Percentiles rank a stretch among this genome's conserved stretches.
phyloP scores from a whole-genome alignment of 805 yeast species.

The Hanseniaspora vineae region DNA sequence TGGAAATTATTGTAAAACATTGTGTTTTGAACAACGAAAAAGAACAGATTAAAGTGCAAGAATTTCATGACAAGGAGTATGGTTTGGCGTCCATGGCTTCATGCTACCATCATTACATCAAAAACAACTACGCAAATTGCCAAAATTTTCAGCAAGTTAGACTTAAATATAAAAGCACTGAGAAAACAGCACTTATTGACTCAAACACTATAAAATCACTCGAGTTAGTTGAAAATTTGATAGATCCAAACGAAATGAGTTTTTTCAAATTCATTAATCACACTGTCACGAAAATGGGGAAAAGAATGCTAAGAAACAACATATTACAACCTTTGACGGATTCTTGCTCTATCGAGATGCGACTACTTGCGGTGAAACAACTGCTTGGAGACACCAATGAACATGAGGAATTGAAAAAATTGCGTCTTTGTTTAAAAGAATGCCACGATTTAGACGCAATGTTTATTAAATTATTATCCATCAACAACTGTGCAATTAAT shows the following conservation, averaged over 20 bases:
- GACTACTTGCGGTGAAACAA: constrained; percentile 28
- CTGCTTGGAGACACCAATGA: constrained; percentile 12
- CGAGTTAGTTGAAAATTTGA: constrained; percentile 27
- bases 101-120: constrained; percentile 10
- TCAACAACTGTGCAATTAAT: constrained; percentile 13
- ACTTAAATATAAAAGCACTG: constrained; percentile 26
- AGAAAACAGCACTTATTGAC: constrained; percentile 32
- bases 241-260: constrained; percentile 20
- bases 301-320: constrained; percentile 27
- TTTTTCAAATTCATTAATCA: constrained; percentile 27
- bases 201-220: constrained; percentile 25
- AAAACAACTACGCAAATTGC: constrained; percentile 4
- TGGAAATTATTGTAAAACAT: constrained; percentile 11
- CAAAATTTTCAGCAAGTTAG: constrained; percentile 21
- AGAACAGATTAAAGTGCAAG: constrained; percentile 6
- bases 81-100: constrained; percentile 26
- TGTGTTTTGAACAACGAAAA: constrained; percentile 8
- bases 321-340: constrained; percentile 37
- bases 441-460: constrained; percentile 30
- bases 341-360: constrained; percentile 20
- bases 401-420: constrained; percentile 6
- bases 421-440: constrained; percentile 15
- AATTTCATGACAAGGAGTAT: constrained; percentile 18
- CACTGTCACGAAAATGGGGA: constrained; percentile 36
- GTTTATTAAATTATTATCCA: constrained; percentile 25